phyloP scores from a whole-genome alignment of 768 basidiomycete genomes.

The Collybia sp. region DNA sequence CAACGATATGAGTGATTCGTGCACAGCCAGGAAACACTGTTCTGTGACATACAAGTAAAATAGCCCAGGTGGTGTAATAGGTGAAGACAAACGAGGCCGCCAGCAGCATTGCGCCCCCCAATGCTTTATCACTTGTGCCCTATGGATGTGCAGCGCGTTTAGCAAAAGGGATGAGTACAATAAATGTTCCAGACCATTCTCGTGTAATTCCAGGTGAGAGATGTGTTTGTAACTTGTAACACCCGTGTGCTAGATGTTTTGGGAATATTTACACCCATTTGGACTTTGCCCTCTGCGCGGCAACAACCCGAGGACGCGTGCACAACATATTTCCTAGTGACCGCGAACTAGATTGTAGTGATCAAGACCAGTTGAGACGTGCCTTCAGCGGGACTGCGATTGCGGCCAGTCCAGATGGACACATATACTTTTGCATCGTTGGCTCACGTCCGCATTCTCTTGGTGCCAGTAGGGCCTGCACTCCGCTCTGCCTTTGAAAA shows the following conservation, averaged over 20 bases:
- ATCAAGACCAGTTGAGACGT: too few species aligned
- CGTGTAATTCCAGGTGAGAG: too few species aligned
- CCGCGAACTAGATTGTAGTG: too few species aligned
- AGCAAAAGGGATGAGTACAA: not conserved
- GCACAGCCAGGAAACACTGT: not conserved
- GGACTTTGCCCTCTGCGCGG: not conserved
- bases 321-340: too few species aligned
- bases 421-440: conserved; percentile 73
- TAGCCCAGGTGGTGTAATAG: conserved; percentile 92
- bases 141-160: conserved; percentile 21
- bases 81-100: conserved; percentile 71
- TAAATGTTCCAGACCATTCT: too few species aligned
- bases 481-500: conserved; percentile 62
- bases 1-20: conserved; percentile 8
- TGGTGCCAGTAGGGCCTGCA: conserved; percentile 83
- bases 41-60: conserved; percentile 63
- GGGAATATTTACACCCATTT: not conserved
- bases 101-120: conserved; percentile 79
- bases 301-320: too few species aligned
- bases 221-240: too few species aligned
- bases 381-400: too few species aligned
- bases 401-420: conserved; percentile 44
- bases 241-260: not conserved
- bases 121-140: conserved; percentile 76
- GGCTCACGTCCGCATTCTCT: conserved; percentile 79